These are phyloP conservation scores for Irpex sp. DNA, from an alignment of 1,284 basidiomycete species.

Conservation along the genomic window DNA sequence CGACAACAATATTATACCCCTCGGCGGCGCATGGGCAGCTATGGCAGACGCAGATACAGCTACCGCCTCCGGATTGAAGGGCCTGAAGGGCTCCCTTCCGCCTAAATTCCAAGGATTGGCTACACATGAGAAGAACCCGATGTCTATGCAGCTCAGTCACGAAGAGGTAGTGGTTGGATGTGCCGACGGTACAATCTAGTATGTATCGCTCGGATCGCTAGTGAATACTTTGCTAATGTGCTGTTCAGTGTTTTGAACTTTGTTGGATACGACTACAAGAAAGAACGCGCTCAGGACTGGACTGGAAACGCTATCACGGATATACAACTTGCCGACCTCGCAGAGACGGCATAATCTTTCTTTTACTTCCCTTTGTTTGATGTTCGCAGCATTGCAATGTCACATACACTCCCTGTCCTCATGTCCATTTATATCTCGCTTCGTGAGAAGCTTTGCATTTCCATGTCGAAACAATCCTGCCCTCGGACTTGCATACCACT, in stretches of 20 bases:
- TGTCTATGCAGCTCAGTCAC: constrained; percentile 84
- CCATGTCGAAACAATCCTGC: background rate
- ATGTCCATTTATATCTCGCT: background rate
- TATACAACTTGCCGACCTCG: background rate
- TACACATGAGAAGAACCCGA: constrained; percentile 82
- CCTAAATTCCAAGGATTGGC: constrained; percentile 69
- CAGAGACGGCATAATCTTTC: background rate
- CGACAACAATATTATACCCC: constrained; percentile 54
- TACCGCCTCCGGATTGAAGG: constrained; percentile 40
- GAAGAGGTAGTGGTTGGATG: constrained; percentile 85
- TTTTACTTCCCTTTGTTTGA: background rate
- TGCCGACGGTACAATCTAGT: constrained; percentile 88
- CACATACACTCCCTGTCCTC: background rate
- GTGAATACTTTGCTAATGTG: constrained; percentile 5
- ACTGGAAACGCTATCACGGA: background rate
- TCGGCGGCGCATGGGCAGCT: constrained; percentile 69
- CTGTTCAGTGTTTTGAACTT: constrained; percentile 65
- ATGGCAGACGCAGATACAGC: constrained; percentile 39
- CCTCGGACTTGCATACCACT: background rate
- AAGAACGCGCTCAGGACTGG: constrained; percentile 12
- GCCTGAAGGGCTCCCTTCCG: constrained; percentile 57
- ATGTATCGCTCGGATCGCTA: constrained; percentile 28
- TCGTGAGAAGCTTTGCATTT: background rate
- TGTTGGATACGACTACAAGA: constrained; percentile 61
- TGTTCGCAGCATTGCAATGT: background rate